Percentiles rank a stretch among this genome's conserved stretches.
Evolutionary conservation across 768 basidiomycete species (phyloP).

Genomic region (Boletus rufocinnamomeus): DNA sequence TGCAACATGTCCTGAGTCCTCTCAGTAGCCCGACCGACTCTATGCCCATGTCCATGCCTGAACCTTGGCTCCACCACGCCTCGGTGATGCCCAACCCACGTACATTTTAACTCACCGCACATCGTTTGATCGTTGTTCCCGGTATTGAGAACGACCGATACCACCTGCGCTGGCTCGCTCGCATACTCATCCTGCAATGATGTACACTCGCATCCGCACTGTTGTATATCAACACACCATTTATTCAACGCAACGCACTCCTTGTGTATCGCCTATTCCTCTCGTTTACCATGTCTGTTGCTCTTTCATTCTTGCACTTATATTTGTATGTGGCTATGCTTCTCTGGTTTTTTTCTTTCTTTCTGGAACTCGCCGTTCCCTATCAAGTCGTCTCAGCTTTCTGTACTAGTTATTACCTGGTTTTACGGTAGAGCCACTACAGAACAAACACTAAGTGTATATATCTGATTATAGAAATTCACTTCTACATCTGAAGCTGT

Average conservation of each 20-base stretch:
- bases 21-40: conserved; percentile 10
- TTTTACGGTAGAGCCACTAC: conserved; percentile 18
- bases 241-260: background rate
- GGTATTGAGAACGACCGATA: background rate
- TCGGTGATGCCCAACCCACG: conserved; percentile 1
- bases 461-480: conserved; percentile 7
- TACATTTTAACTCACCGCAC: conserved; percentile 12
- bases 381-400: conserved; percentile 2
- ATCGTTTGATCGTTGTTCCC: conserved; percentile 19
- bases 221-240: conserved; percentile 13
- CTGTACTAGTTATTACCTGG: conserved; percentile 19
- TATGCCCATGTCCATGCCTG: conserved; percentile 23
- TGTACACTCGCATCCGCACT: conserved; percentile 10
- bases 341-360: background rate
- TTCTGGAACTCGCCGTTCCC: background rate
- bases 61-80: conserved; percentile 24
- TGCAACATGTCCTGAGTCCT: conserved; percentile 12
- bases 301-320: background rate
- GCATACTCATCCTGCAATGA: conserved; percentile 6
- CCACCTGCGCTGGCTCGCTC: background rate
- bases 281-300: background rate
- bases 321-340: background rate
- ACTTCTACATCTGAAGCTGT: background rate
- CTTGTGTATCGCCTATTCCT: conserved; percentile 12
- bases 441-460: background rate